Evolutionary conservation across 805 yeast genomes (phyloP), one percentile per base, ranked within the genome.

Genomic region (Wickerhamiella cacticola): DNA sequence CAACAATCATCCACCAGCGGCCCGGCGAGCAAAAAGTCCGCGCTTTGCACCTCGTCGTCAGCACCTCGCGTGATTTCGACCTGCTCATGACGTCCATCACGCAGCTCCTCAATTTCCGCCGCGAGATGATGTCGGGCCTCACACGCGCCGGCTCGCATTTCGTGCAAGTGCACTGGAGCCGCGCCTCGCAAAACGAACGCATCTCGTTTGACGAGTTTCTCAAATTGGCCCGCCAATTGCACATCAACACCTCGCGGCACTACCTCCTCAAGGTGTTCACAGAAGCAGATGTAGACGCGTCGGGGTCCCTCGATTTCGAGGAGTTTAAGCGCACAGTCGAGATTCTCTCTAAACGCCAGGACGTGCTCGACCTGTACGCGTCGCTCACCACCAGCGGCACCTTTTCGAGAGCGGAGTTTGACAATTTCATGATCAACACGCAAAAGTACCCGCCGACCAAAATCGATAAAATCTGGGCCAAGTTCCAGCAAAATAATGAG

Each of bases 251-350:
- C 52, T 77, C 84, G 25, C 59, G 69, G n/a, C 65, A 56, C 5
- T 70, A 70, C 53, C 62, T 87, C 10, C 62, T 62, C 15, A 56
- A 60, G 0, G 62, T 78, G 2, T 89, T 86, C 56, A 59, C 67
- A 18, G 62, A 63, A 21, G 80, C 79, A 2, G 86, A 78, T 55
- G 57, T 56, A 0, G 73, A 69, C 41, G 53, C 60, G 6, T 71
- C 72, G 15, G 75, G 76, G 0, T 71, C 71, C 23, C 64, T 89
- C 19, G 73, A 75, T 52, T 87, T 86, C 56, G 71, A 70, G 2
- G 86, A 84, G 53, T 89, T 89, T 63, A 81, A 83, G 59, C 59
- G 62, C 18, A 86, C 88, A 63, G 94, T 89, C 2, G 71, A 75
- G 39, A 63, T 75, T 2, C 64, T 89, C 40, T 82, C 85, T 55